Evolutionary conservation across 2,329 filamentous ascomycete genomes (phyloP), one percentile per base, ranked within the genome.

Genomic region (Sporothrix globosa): DNA sequence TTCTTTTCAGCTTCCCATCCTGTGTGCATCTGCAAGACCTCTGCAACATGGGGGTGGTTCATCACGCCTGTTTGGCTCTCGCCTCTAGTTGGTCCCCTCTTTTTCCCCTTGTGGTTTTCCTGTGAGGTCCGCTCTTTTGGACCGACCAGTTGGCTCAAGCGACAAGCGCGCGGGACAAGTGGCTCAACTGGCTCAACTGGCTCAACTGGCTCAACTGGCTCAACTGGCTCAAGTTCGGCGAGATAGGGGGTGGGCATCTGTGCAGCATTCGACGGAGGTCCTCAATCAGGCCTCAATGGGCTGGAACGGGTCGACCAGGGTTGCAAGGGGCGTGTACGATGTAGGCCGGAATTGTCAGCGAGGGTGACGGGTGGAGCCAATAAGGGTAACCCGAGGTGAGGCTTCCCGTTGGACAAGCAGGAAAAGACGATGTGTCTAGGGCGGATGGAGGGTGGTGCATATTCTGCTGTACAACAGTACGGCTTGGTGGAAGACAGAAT

Each of bases 141-240:
- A 60, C 11, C 41, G 30, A 17, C 46, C n/a, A 63, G 30, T 46
- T 53, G 56, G 46, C 46, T 52, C 69, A 68, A 67, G 69, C 65
- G 48, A 70, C 69, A 70, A 68, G 69, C 69, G 65, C 69, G 69
- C 46, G 69, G 65, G 58, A 68, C 65, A 63, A 53, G 56, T 60
- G 63, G 54, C 21, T 34, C 46, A 50, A 52, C 30, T 44, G 5
- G 34, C 34, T 6, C 34, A 34, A 34, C 5, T 34, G 34, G 34
- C 7, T 34, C 34, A 9, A 7, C n/a, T 60, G 63, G 54, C 21
- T 34, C 46, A 50, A 52, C 30, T 44, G 5, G 34, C 34, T 6
- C 34, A 34, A 34, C 5, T 34, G 34, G 34, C 7, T 34, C 34
- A 9, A 7, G 34, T 53, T 70, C 52, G 52, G 52, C 52, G 41